Evolutionary conservation across 2,329 filamentous ascomycete genomes (phyloP).

Genomic region (Trichocomaceae sp.): DNA sequence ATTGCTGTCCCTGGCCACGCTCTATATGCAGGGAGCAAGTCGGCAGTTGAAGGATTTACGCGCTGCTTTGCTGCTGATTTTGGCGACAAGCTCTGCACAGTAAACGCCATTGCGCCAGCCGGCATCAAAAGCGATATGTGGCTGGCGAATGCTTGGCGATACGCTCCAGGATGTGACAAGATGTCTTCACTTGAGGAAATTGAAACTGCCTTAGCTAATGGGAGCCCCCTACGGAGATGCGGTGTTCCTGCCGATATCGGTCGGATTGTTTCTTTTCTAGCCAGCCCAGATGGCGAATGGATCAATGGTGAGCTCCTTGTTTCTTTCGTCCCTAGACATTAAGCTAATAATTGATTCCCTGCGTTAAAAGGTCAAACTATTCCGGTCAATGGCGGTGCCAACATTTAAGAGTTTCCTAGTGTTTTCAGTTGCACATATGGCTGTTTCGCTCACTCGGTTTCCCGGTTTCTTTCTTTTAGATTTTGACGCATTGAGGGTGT

Average conservation of each 20-base stretch:
- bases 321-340: background rate
- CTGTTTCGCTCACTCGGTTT: background rate
- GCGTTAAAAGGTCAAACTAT: slow-evolving; percentile 12
- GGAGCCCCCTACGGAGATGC: slow-evolving; percentile 55
- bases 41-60: slow-evolving; percentile 69
- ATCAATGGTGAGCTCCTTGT: slow-evolving; percentile 50
- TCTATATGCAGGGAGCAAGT: slow-evolving; percentile 69
- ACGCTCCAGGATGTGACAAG: slow-evolving; percentile 45
- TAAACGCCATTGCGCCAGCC: slow-evolving; percentile 61
- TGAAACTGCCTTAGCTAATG: slow-evolving; percentile 49
- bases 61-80: slow-evolving; percentile 67
- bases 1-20: slow-evolving; percentile 64
- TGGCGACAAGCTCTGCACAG: slow-evolving; percentile 57
- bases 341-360: background rate
- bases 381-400: slow-evolving; percentile 16
- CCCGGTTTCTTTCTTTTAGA: background rate
- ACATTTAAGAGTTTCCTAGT: slow-evolving; percentile 4
- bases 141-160: slow-evolving; percentile 61
- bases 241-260: slow-evolving; percentile 55
- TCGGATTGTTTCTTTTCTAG: slow-evolving; percentile 50
- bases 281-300: slow-evolving; percentile 56
- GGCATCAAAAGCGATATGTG: slow-evolving; percentile 72
- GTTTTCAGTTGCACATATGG: background rate
- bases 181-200: slow-evolving; percentile 46
- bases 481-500: background rate